Evolutionary conservation across 768 basidiomycete species (phyloP).

Genomic region (Mycena leptocephala): DNA sequence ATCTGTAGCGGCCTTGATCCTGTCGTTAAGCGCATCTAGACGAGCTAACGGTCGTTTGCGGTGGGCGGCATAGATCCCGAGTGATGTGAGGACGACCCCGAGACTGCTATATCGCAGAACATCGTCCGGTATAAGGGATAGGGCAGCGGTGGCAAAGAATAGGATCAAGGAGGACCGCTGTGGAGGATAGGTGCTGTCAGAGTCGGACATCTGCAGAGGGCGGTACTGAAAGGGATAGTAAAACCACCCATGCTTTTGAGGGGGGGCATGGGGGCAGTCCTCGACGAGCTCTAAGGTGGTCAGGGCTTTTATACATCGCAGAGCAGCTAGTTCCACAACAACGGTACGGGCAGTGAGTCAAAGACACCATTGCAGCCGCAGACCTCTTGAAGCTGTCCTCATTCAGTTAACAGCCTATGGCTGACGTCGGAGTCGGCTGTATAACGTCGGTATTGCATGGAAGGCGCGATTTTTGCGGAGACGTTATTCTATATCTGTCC

Average conservation of each 20-base stretch:
- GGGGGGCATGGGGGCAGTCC: not conserved
- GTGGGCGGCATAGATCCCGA: not conserved
- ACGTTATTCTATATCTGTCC: too few species aligned
- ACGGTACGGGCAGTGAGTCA: too few species aligned
- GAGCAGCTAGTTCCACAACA: too few species aligned
- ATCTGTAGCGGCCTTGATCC: not conserved
- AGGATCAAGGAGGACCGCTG: not conserved
- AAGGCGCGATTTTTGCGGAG: not conserved
- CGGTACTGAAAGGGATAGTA: not conserved
- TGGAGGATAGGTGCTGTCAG: not conserved
- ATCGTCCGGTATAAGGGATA: not conserved
- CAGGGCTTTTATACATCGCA: too few species aligned
- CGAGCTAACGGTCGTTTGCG: not conserved
- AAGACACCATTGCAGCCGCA: not conserved
- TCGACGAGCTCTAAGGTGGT: not conserved
- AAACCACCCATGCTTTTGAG: not conserved
- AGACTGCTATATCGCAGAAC: not conserved
- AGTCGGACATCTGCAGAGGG: not conserved
- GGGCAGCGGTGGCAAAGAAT: not conserved
- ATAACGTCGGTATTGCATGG: too few species aligned
- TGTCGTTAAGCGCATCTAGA: not conserved
- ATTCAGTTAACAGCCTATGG: not conserved
- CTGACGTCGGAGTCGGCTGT: not conserved
- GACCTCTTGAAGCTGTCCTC: not conserved
- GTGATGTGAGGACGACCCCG: not conserved